Base-by-base conservation (phyloP, 805 yeast species). In the Barnettozyma wickerhamii region DNA sequence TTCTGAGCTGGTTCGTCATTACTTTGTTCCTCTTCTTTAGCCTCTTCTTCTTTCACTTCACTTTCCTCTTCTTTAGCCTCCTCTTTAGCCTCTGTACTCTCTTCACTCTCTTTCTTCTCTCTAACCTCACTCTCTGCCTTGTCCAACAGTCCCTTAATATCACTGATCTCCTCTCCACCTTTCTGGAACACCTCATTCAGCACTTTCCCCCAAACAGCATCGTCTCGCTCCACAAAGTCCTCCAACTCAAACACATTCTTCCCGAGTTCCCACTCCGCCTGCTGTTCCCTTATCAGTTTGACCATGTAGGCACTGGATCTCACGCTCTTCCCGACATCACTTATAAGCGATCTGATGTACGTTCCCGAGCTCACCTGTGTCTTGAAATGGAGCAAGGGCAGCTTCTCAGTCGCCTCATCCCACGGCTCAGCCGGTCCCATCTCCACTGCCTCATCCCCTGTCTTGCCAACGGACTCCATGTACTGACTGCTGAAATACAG, bases 321-420 rank as follows among this genome's bases (percentile, higher is more conserved):
- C 56, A 90, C 65, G 0, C 91, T 84, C 45, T 84, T 75, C 2
- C 95, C 98, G 33, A 86, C 69, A 55, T 93, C 99, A 62, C 95
- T 87, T 36, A 93, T 72, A 40, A 93, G 65, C 3, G 96, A 84
- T 50, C 99, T 74, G 36, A 93, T 89, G 55, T 93, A 93, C 0
- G 98, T 93, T 2, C 99, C 99, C 0, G 97, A 88, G 1, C 96
- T 84, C 1, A 91, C 99, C 27, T 76, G 73, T 4, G 95, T 77
- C 13, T 72, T 74, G 50, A 93, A 77, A 52, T 84, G 90, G 19
- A 91, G 53, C 36, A 83, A 52, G 2, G 95, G 93, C 3, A 87
- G 13, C 24, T 53, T 48, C 18, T 55, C 59, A 4, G 46, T n/a
- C n/a, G n/a, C 47, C 6, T 66, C 67, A 17, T 68, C 68, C 4